Percentiles rank a stretch among this genome's conserved stretches.
phyloP scores from a whole-genome alignment of 2,329 filamentous ascomycete species.

The Pseudocercospora ulei region DNA sequence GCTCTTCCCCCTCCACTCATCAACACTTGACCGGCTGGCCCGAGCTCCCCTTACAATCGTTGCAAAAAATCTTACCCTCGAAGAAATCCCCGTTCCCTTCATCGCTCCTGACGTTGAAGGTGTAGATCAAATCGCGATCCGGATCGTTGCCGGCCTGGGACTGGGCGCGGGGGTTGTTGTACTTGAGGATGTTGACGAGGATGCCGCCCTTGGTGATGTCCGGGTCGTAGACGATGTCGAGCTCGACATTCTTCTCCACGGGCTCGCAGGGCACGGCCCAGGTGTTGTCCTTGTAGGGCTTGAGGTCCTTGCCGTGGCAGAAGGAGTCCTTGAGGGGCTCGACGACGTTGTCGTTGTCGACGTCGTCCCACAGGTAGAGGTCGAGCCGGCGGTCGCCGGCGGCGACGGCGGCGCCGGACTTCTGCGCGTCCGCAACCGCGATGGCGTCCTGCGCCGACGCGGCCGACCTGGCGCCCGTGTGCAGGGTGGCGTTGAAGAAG shows the following conservation, averaged over 20 bases:
- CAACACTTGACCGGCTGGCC: slow-evolving; percentile 14
- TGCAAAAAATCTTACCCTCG: slow-evolving; percentile 14
- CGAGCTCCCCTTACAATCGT: slow-evolving; percentile 8
- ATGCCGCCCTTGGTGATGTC: slow-evolving; percentile 14
- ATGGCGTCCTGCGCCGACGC: slow-evolving; percentile 11
- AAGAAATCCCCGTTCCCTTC: slow-evolving; percentile 13
- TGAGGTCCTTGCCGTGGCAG: slow-evolving; percentile 14
- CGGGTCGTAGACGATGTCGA: slow-evolving; percentile 13
- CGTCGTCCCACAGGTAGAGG: slow-evolving; percentile 16
- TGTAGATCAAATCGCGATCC: slow-evolving; percentile 14
- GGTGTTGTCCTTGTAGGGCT: slow-evolving; percentile 13
- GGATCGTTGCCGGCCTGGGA: slow-evolving; percentile 10
- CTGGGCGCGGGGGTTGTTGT: slow-evolving; percentile 11
- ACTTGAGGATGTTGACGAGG: slow-evolving; percentile 14
- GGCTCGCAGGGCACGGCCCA: slow-evolving; percentile 15
- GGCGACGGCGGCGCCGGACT: background rate
- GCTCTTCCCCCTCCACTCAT: background rate
- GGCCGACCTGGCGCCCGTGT: slow-evolving; percentile 11
- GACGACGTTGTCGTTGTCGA: slow-evolving; percentile 15
- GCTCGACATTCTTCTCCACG: slow-evolving; percentile 11
- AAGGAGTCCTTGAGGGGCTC: slow-evolving; percentile 16
- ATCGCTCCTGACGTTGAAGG: slow-evolving; percentile 10
- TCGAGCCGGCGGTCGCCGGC: slow-evolving; percentile 11
- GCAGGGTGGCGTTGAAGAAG: slow-evolving; percentile 19
- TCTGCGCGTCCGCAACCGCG: slow-evolving; percentile 3